These are phyloP conservation scores for Penicillium coffeae DNA, from an alignment of 495 filamentous ascomycete genomes.

Conservation along the genomic window DNA sequence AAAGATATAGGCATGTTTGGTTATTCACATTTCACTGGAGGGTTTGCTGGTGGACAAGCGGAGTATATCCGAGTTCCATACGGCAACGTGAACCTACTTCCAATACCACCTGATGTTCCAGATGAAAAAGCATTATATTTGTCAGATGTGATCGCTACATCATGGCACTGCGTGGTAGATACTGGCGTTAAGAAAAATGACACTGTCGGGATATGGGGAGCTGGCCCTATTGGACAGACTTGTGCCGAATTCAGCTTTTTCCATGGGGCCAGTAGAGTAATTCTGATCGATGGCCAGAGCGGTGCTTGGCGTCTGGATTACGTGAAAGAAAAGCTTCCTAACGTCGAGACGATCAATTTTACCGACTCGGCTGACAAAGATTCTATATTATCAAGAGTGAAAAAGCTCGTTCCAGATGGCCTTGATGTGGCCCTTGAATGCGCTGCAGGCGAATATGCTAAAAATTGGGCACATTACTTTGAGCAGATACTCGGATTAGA, in stretches of 20 bases:
- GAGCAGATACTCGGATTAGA: constrained; percentile 71
- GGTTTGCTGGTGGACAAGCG: constrained; percentile 85
- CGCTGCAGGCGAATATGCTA: constrained; percentile 80
- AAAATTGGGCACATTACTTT: constrained; percentile 76
- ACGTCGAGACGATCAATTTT: constrained; percentile 58
- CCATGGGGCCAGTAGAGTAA: constrained; percentile 71
- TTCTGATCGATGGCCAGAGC: constrained; percentile 72
- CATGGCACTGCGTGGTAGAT: constrained; percentile 79
- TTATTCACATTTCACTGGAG: constrained; percentile 69
- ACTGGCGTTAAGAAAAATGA: constrained; percentile 63
- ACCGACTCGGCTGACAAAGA: constrained; percentile 47
- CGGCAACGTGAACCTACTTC: constrained; percentile 78
- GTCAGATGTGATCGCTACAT: constrained; percentile 74
- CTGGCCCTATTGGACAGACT: constrained; percentile 76
- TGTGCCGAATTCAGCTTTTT: constrained; percentile 64
- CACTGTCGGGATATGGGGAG: constrained; percentile 54
- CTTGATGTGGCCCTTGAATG: constrained; percentile 81
- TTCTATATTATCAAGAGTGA: constrained; percentile 65
- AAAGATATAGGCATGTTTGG: constrained; percentile 43
- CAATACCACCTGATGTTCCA: constrained; percentile 73
- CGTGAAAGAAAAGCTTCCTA: constrained; percentile 59
- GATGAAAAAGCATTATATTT: constrained; percentile 86
- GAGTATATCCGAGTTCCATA: constrained; percentile 83
- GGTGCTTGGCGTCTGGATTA: constrained; percentile 63
- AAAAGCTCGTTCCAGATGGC: constrained; percentile 66